These are phyloP conservation scores for Myriosclerotinia curreyana DNA, from an alignment of 2,329 filamentous ascomycete species.

Conservation along the genomic window DNA sequence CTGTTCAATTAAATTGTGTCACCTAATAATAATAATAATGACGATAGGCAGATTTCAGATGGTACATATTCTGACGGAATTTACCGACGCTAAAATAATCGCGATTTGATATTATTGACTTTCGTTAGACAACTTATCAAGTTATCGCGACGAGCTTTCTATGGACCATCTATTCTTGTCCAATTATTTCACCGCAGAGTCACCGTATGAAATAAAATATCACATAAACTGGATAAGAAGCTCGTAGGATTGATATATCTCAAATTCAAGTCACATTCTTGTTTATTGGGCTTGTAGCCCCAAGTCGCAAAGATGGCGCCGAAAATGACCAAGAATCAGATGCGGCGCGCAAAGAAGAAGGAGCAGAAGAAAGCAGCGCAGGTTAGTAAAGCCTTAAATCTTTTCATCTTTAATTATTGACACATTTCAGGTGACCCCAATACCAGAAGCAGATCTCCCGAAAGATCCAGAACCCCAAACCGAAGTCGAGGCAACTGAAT, in stretches of 20 bases:
- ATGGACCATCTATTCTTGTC: not conserved
- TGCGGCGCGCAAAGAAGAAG: constrained; percentile 92
- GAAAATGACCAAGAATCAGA: constrained; percentile 92
- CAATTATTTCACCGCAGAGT: not conserved
- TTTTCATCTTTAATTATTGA: constrained; percentile 19
- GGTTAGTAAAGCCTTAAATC: constrained; percentile 40
- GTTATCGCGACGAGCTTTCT: not conserved
- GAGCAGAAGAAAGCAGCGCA: constrained; percentile 71
- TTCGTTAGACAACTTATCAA: constrained; percentile 9
- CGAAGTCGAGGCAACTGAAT: constrained; percentile 4
- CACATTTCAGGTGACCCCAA: constrained; percentile 38
- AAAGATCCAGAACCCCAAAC: constrained; percentile 40
- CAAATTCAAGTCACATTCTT: not conserved
- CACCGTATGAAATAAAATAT: not conserved
- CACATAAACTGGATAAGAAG: not conserved
- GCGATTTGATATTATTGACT: constrained; percentile 28
- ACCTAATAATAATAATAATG: constrained; percentile 1
- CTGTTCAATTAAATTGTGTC: not conserved
- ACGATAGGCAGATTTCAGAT: constrained; percentile 8
- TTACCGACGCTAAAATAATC: constrained; percentile 30
- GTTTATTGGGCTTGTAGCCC: constrained; percentile 28
- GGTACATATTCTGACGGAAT: constrained; percentile 13
- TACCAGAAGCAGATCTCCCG: constrained; percentile 34
- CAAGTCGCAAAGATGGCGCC: constrained; percentile 53
- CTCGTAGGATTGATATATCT: not conserved